Conservation (phyloP, 2,329 filamentous ascomycete species). For the Colletotrichum lini region DNA sequence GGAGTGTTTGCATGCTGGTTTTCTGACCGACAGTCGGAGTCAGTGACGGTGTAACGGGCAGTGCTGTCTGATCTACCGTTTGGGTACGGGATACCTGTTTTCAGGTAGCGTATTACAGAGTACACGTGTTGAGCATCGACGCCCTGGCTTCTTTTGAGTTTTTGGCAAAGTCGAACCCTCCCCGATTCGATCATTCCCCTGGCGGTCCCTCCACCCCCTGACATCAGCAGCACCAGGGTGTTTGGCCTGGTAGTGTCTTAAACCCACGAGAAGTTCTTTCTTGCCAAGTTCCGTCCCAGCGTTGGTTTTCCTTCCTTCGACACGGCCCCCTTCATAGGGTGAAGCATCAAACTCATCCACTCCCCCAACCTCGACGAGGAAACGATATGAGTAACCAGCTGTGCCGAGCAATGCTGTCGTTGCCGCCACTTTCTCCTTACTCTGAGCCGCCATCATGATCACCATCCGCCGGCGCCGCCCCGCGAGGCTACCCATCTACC, state of each 20-base stretch:
- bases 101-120: neutral
- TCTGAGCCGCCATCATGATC: constrained; percentile 43
- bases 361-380: constrained; percentile 12
- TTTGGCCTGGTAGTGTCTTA: neutral
- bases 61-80: no score
- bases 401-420: constrained; percentile 36
- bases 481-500: constrained; percentile 38
- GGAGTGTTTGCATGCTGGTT: constrained; percentile 20
- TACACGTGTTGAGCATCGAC: constrained; percentile 31
- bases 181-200: constrained; percentile 7
- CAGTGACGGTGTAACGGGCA: neutral
- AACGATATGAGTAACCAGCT: constrained; percentile 36
- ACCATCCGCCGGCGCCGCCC: constrained; percentile 41
- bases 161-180: constrained; percentile 18
- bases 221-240: constrained; percentile 3
- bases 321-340: neutral
- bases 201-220: neutral
- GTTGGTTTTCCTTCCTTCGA: neutral
- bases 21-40: constrained; percentile 19
- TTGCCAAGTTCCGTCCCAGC: constrained; percentile 6
- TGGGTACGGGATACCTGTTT: no score
- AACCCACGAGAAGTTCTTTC: constrained; percentile 17
- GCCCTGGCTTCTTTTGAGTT: neutral
- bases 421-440: constrained; percentile 29
- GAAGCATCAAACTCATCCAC: constrained; percentile 1